A percentile compares a stretch with the other conserved stretches of the same genome.
These are phyloP conservation scores for Podospora australis DNA, from an alignment of 495 filamentous ascomycete genomes.

Conservation along the genomic window DNA sequence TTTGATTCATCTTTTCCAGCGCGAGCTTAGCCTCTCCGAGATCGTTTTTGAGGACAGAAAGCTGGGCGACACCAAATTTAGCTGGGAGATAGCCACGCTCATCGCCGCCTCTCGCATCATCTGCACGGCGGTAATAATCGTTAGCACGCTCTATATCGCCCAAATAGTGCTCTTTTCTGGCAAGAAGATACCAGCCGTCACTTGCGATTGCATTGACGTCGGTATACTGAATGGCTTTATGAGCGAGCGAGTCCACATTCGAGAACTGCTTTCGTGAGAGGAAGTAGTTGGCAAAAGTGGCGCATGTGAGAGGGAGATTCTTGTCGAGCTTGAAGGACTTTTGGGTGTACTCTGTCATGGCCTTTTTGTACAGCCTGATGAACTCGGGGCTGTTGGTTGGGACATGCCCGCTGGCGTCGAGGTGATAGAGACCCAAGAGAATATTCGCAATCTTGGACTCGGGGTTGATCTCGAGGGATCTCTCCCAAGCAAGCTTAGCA, in stretches of 20 bases:
- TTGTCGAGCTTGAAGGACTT: constrained; percentile 94
- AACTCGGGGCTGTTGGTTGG: constrained; percentile 71
- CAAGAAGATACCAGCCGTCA: constrained; percentile 93
- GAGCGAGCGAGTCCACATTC: constrained; percentile 77
- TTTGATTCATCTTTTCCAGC: constrained; percentile 86
- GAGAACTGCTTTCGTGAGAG: constrained; percentile 65
- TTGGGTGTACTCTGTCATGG: constrained; percentile 89
- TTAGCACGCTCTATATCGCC: constrained; percentile 61
- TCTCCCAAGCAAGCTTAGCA: constrained; percentile 82
- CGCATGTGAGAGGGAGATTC: constrained; percentile 81
- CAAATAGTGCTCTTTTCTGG: constrained; percentile 75
- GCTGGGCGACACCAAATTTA: constrained; percentile 86
- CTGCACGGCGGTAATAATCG: constrained; percentile 80
- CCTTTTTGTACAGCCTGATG: constrained; percentile 74
- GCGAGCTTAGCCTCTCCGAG: constrained; percentile 87
- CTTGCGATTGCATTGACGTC: constrained; percentile 93
- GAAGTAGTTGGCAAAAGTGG: constrained; percentile 85
- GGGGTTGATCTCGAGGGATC: constrained; percentile 76
- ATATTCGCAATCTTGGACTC: constrained; percentile 88
- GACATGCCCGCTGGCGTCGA: constrained; percentile 73
- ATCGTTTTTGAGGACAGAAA: constrained; percentile 76
- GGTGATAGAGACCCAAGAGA: constrained; percentile 79
- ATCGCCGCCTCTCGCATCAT: constrained; percentile 78
- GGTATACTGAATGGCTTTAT: constrained; percentile 89
- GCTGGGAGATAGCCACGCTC: constrained; percentile 86